These are phyloP conservation scores for Pichia nakasei DNA, from an alignment of 805 yeast species.

Conservation along the genomic window DNA sequence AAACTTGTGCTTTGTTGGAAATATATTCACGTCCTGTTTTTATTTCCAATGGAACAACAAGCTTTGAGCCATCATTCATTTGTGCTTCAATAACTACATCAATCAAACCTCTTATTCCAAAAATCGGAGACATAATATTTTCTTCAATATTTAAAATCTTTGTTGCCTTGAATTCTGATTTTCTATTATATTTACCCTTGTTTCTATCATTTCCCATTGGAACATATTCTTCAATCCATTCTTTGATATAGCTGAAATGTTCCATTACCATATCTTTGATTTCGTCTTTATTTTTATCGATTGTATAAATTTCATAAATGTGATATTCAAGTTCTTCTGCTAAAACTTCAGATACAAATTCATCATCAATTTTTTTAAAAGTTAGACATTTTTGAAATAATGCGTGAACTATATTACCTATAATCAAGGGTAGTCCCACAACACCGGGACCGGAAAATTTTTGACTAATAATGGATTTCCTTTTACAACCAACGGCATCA, in stretches of 20 bases:
- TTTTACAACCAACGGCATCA: conserved; percentile 61
- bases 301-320: conserved; percentile 39
- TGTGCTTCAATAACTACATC: conserved; percentile 75
- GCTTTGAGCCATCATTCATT: conserved; percentile 36
- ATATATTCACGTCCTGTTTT: conserved; percentile 71
- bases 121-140: conserved; percentile 83
- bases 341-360: conserved; percentile 29
- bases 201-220: conserved; percentile 2
- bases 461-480: conserved; percentile 57
- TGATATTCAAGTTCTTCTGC: conserved; percentile 22
- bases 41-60: conserved; percentile 74
- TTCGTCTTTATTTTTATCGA: conserved; percentile 40
- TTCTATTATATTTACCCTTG: conserved; percentile 8
- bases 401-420: conserved; percentile 80
- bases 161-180: conserved; percentile 41
- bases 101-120: conserved; percentile 80
- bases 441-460: conserved; percentile 56
- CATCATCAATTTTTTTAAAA: conserved; percentile 28
- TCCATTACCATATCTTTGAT: conserved; percentile 35
- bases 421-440: conserved; percentile 52
- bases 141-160: conserved; percentile 82
- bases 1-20: conserved; percentile 78
- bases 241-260: conserved; percentile 43
- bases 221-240: conserved; percentile 43
- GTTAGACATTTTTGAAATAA: conserved; percentile 55